A percentile compares a stretch with the other conserved stretches of the same genome.
Evolutionary conservation across 2,329 filamentous ascomycete genomes (phyloP).

Genomic region (Fusarium musae): DNA sequence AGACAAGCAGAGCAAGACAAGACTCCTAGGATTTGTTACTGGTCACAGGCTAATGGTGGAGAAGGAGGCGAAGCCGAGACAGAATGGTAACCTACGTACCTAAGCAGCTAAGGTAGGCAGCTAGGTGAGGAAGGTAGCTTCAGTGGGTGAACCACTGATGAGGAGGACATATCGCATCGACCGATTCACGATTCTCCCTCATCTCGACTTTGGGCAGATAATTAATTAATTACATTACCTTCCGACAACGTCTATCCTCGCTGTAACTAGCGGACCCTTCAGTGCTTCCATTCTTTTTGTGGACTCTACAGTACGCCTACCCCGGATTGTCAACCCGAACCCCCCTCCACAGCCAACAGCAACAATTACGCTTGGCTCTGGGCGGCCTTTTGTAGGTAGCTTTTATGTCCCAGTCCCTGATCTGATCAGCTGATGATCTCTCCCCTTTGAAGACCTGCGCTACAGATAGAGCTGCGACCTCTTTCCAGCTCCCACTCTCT

Average conservation of each 20-base stretch:
- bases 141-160: constrained; percentile 4
- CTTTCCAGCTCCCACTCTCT: constrained; percentile 35
- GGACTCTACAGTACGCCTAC: constrained; percentile 40
- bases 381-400: constrained; percentile 27
- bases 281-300: constrained; percentile 27
- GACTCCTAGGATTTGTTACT: background rate
- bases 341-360: constrained; percentile 36
- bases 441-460: constrained; percentile 42
- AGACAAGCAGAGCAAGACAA: background rate
- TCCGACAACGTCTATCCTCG: constrained; percentile 16
- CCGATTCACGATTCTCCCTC: background rate
- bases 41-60: constrained; percentile 1
- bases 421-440: constrained; percentile 47
- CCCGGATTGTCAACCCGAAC: constrained; percentile 42
- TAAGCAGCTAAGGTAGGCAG: background rate
- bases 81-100: constrained; percentile 6
- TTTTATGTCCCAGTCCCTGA: constrained; percentile 30
- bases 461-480: constrained; percentile 41
- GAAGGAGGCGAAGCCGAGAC: constrained; percentile 30
- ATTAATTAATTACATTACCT: background rate
- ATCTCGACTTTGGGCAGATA: background rate
- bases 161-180: background rate
- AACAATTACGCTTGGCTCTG: constrained; percentile 34
- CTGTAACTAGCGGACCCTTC: constrained; percentile 32
- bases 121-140: background rate